Base-by-base conservation (phyloP, 257 asterid species). In the Leonotis leonurus region DNA sequence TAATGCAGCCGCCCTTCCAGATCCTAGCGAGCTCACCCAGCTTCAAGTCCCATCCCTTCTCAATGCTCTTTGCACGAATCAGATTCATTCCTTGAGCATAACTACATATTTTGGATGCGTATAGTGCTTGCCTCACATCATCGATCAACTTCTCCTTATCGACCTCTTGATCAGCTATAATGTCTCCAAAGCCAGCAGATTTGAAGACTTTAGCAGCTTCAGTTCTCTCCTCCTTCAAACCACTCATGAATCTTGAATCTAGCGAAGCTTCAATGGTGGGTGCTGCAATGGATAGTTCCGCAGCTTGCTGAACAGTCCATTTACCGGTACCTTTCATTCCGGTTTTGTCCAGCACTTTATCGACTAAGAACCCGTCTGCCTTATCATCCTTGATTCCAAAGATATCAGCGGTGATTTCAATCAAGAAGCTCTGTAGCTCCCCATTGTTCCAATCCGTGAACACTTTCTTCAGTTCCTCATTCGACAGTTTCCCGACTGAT, bases 281-380 rank as follows among this genome's bases (percentile, higher is more conserved):
- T 58, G 96, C 95, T 0, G 99, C 99, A 25, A 93, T 67, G 9
- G 97, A 93, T 8, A 93, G 70, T 14, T 93, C 99, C 1, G 99
- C 97, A 40, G 99, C 99, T 76, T 93, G 97, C 71, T 93, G 99
- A 39, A 93, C 90, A 0, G 99, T 93, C 99, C 99, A 89, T 67
- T 89, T 91, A 12, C 98, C 98, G 0, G 98, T 91, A 3, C 98
- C 98, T 79, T 91, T 91, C 98, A 91, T 91, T 20, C 99, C 99
- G 1, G 99, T 92, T 80, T 92, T 92, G 68, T 92, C 97, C 59
- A 89, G 68, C 18, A 93, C 97, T 77, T 93, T 93, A 81, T 93
- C 99, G 1, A 93, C 96, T 29, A 93, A 61, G 72, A 78, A 69
- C 5, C 99, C 97, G 0, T 89, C 96, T 2, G 55, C 91, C 80